Percentiles rank a stretch among this genome's conserved stretches.
phyloP scores from a whole-genome alignment of 2,329 filamentous ascomycete species.

The Trichoderma afroharzianum region DNA sequence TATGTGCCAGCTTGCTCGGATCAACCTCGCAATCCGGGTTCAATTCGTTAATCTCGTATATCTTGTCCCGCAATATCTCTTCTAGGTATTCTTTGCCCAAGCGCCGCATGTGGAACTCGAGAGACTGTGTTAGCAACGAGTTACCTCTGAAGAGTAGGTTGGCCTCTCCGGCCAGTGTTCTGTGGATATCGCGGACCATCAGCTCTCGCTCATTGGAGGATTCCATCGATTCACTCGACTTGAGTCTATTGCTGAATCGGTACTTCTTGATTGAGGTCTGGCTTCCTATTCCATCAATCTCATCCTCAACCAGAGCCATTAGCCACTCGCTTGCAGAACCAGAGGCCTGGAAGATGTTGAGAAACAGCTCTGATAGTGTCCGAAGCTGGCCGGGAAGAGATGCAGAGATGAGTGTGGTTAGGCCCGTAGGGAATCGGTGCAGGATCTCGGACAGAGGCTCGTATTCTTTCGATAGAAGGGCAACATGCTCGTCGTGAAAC shows the following conservation, averaged over 20 bases:
- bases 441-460: constrained; percentile 75
- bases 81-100: constrained; percentile 91
- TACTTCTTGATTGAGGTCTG: constrained; percentile 72
- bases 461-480: constrained; percentile 84
- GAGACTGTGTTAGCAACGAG: constrained; percentile 84
- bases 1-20: constrained; percentile 64
- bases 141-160: constrained; percentile 96
- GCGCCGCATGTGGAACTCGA: constrained; percentile 94
- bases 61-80: constrained; percentile 78
- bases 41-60: constrained; percentile 83
- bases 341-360: constrained; percentile 95
- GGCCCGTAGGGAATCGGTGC: constrained; percentile 76
- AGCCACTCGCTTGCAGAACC: constrained; percentile 84
- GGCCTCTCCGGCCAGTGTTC: constrained; percentile 77
- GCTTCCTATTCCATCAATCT: constrained; percentile 89
- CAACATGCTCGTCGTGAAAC: constrained; percentile 82
- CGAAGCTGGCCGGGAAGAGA: constrained; percentile 74
- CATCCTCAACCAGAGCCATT: constrained; percentile 88
- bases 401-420: constrained; percentile 81
- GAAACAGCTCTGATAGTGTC: constrained; percentile 75
- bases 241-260: constrained; percentile 67
- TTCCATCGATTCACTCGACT: constrained; percentile 63
- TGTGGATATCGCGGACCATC: constrained; percentile 72
- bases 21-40: constrained; percentile 95
- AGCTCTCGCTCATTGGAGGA: constrained; percentile 61